Percentiles rank a stretch among this genome's conserved stretches.
These are phyloP conservation scores for Acacia pycnantha DNA, from an alignment of 331 rosid species.

Conservation along the genomic window DNA sequence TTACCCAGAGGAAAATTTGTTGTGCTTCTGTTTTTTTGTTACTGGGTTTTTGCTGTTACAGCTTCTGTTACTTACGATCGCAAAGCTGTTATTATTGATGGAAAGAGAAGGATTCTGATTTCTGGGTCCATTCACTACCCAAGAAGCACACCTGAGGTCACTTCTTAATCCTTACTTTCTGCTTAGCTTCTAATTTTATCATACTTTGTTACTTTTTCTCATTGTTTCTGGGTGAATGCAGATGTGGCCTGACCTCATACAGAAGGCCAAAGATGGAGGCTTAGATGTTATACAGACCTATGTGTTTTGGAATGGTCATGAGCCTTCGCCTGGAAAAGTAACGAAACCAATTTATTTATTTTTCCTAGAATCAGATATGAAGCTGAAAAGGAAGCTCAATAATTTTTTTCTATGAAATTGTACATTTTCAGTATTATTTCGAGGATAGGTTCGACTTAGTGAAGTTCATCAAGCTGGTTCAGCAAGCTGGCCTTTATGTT, in stretches of 20 bases:
- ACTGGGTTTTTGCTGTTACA: slow-evolving; percentile 52
- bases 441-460: slow-evolving; percentile 87
- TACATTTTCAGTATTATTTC: slow-evolving; percentile 67
- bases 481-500: slow-evolving; percentile 86
- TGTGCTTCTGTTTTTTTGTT: slow-evolving; percentile 36
- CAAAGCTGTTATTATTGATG: slow-evolving; percentile 37
- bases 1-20: slow-evolving; percentile 24
- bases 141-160: slow-evolving; percentile 97
- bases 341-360: slow-evolving; percentile 9
- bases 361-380: not conserved
- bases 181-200: not conserved
- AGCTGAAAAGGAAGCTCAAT: slow-evolving; percentile 4
- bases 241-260: slow-evolving; percentile 99
- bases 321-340: slow-evolving; percentile 88
- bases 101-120: slow-evolving; percentile 46
- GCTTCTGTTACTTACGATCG: slow-evolving; percentile 57
- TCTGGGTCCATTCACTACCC: slow-evolving; percentile 99
- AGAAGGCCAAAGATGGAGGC: slow-evolving; percentile 98
- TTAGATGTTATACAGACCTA: slow-evolving; percentile 91
- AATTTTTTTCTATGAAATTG: slow-evolving; percentile 8
- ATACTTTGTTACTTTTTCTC: not conserved
- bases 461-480: slow-evolving; percentile 75
- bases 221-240: slow-evolving; percentile 27
- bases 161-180: not conserved
- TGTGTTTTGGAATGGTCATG: slow-evolving; percentile 97